phyloP scores from a whole-genome alignment of 1,139 yeast genomes.

The Blastobotrys proliferans region DNA sequence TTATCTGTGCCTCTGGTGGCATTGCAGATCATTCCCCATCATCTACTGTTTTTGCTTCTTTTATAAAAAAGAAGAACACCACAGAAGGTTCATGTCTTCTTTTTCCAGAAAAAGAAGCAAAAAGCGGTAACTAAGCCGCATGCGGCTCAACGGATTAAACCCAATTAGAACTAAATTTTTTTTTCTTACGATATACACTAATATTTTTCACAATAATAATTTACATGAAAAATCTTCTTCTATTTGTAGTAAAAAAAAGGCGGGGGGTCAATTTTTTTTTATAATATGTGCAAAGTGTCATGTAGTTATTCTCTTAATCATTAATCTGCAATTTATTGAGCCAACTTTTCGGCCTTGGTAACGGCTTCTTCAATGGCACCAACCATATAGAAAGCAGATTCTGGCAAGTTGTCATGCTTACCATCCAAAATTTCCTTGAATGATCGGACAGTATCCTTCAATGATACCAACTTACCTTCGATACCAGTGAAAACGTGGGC shows the following conservation, averaged over 20 bases:
- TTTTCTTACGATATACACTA: too few relatives aligned
- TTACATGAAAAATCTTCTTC: too few relatives aligned
- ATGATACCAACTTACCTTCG: constrained; percentile 94
- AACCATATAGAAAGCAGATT: constrained; percentile 99
- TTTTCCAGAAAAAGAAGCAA: too few relatives aligned
- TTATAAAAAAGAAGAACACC: too few relatives aligned
- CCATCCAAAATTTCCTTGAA: constrained; percentile 98
- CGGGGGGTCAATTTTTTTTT: not conserved
- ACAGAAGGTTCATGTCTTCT: too few relatives aligned
- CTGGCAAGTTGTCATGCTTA: constrained; percentile 98
- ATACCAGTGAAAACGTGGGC: constrained; percentile 99
- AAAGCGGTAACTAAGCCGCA: too few relatives aligned
- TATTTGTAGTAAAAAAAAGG: not conserved
- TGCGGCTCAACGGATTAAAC: too few relatives aligned
- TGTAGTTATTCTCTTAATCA: not conserved
- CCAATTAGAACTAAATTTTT: too few relatives aligned
- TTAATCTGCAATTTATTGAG: constrained; percentile 35
- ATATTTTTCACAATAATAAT: too few relatives aligned
- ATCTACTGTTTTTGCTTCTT: too few relatives aligned
- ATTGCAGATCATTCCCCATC: too few relatives aligned
- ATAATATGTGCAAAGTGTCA: not conserved
- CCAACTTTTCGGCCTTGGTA: constrained; percentile 98
- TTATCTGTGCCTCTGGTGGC: too few relatives aligned
- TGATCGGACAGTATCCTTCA: constrained; percentile 89
- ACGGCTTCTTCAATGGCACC: constrained; percentile 98